phyloP scores from a whole-genome alignment of 2,329 filamentous ascomycete genomes.

The Leptographium flavum region DNA sequence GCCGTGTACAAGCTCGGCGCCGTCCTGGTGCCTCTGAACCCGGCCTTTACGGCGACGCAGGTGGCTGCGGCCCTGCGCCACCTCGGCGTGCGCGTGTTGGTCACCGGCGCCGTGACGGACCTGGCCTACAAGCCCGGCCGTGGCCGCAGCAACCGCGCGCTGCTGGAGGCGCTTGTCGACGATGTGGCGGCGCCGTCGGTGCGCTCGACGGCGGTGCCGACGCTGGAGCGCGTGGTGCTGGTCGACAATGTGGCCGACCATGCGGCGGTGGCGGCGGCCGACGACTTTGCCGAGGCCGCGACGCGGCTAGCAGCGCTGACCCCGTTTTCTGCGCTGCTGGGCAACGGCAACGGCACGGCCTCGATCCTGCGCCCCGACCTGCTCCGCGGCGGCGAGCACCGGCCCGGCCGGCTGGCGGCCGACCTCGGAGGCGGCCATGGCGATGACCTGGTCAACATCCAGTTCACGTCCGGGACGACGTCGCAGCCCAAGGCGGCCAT shows the following conservation, averaged over 20 bases:
- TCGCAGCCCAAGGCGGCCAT: slow-evolving; percentile 83
- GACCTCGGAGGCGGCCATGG: slow-evolving; percentile 31
- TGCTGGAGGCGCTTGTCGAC: slow-evolving; percentile 32
- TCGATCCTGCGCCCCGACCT: slow-evolving; percentile 2
- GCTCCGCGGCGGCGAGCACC: background rate
- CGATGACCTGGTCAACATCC: slow-evolving; percentile 76
- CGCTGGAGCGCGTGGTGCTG: slow-evolving; percentile 55
- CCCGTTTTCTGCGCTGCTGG: slow-evolving; percentile 25
- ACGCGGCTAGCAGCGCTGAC: slow-evolving; percentile 24
- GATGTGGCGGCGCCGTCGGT: slow-evolving; percentile 10
- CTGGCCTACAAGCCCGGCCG: slow-evolving; percentile 49
- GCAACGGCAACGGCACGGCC: background rate
- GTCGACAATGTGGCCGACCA: slow-evolving; percentile 58
- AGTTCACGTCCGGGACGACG: slow-evolving; percentile 95
- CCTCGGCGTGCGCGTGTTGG: slow-evolving; percentile 55
- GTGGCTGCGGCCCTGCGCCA: slow-evolving; percentile 66
- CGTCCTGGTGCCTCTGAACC: slow-evolving; percentile 85
- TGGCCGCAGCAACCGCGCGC: slow-evolving; percentile 36
- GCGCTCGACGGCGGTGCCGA: slow-evolving; percentile 40
- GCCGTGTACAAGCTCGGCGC: slow-evolving; percentile 91
- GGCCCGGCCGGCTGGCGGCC: slow-evolving; percentile 6
- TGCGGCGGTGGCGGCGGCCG: slow-evolving; percentile 25
- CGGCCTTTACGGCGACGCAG: slow-evolving; percentile 70
- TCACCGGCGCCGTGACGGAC: slow-evolving; percentile 82
- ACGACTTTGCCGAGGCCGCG: slow-evolving; percentile 7